These are phyloP conservation scores for Colletotrichum musae DNA, from an alignment of 2,329 filamentous ascomycete species.

Conservation along the genomic window DNA sequence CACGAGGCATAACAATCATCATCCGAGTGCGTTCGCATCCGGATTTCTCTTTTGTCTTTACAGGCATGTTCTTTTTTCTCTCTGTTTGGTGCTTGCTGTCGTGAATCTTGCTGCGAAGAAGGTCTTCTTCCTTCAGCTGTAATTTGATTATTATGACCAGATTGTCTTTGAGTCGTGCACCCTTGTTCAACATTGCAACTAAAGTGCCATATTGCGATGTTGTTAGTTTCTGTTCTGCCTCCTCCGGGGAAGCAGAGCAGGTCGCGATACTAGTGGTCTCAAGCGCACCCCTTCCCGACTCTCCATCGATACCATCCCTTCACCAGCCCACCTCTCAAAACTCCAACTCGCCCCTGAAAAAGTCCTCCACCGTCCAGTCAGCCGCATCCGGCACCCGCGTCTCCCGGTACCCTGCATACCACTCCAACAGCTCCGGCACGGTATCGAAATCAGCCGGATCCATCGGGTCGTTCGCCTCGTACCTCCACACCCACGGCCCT, in stretches of 20 bases:
- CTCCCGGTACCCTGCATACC: not conserved
- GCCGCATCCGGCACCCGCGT: not conserved
- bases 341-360: not conserved
- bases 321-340: no score
- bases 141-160: no score
- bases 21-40: rapidly evolving
- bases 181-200: no score
- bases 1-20: constrained; percentile 13
- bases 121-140: no score
- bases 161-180: no score
- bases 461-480: not conserved
- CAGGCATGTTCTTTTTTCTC: not conserved
- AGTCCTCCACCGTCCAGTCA: not conserved
- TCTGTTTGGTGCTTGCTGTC: not conserved
- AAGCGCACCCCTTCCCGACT: no score
- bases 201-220: no score
- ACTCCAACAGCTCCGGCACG: not conserved
- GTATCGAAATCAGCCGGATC: not conserved
- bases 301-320: no score
- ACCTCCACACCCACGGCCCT: not conserved
- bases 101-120: no score
- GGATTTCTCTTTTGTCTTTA: not conserved
- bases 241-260: no score
- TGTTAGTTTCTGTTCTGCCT: no score
- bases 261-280: no score